Base-by-base conservation (phyloP, 164 flowering plant species). In the Stephania japonica region DNA sequence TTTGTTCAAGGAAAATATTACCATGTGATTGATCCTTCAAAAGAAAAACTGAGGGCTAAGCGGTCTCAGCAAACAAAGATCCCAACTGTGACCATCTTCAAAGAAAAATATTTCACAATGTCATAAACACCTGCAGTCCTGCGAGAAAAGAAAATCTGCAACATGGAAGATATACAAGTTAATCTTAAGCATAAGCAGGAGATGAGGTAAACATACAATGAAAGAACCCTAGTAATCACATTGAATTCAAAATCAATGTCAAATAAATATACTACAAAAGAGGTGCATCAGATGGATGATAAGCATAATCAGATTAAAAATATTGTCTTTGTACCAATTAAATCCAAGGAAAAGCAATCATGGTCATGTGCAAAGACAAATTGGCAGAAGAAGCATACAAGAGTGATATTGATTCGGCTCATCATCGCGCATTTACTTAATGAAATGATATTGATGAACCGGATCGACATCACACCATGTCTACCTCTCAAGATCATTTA, bases 321-420 rank as follows among this genome's bases (percentile, higher is more conserved):
- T 32, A 32, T 32, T 32, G 4, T 32, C 4, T 2, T 32, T 32
- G 38, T 32, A 32, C 38, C 38, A 32, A 13, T 56, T 56, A n/a
- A 56, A 56, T 56, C 62, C 5, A n/a, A 56, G 16, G 62, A 18
- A 3, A 3, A 56, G n/a, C 21, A 18, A 56, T 0, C 53, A 47
- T 47, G 53, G 53, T 47, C 53, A 47, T 47, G 53, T 47, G 53
- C 16, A 12, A 12, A 49, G 32, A 50, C 41, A 70, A 32, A 70
- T 9, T 38, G 44, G 24, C 23, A n/a, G 73, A 72, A 78, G 76
- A 83, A 81, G 83, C 79, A 79, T 80, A 85, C 91, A 84, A 79
- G 87, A 84, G 91, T 88, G 89, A 88, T 86, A 88, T 86, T 88
- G 91, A 78, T 88, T 85, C 91, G 91, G 89, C 91, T 88, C 91